phyloP scores from a whole-genome alignment of 768 basidiomycete species.

The Crassisporium funariophilum region DNA sequence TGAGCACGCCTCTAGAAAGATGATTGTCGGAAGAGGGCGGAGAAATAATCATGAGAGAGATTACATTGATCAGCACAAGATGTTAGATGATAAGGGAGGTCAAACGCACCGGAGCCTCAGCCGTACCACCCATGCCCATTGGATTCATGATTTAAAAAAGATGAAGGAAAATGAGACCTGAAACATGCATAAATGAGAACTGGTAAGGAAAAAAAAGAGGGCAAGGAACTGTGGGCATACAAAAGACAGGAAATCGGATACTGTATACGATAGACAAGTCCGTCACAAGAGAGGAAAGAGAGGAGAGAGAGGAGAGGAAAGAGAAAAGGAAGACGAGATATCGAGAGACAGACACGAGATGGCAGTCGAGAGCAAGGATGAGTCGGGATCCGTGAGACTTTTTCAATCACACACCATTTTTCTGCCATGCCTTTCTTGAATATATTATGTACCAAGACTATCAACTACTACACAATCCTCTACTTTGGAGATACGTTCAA shows the following conservation, averaged over 20 bases:
- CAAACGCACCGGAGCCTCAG: slow-evolving; percentile 75
- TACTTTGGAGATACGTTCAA: slow-evolving; percentile 85
- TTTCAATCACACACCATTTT: slow-evolving; percentile 31
- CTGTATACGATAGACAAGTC: slow-evolving; percentile 56
- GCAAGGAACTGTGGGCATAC: slow-evolving; percentile 34
- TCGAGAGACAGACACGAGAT: slow-evolving; percentile 48
- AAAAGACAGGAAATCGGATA: slow-evolving; percentile 56
- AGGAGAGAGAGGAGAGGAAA: slow-evolving; percentile 44
- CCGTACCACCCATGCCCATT: slow-evolving; percentile 68
- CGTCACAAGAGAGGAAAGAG: slow-evolving; percentile 57
- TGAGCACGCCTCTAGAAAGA: slow-evolving; percentile 83
- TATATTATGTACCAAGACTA: slow-evolving; percentile 11
- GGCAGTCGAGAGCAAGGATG: slow-evolving; percentile 47
- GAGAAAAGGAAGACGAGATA: slow-evolving; percentile 45
- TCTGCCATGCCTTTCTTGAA: slow-evolving; percentile 9
- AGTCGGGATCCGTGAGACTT: slow-evolving; percentile 42
- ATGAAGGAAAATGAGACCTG: slow-evolving; percentile 56
- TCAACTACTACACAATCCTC: slow-evolving; percentile 51
- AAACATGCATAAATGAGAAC: slow-evolving; percentile 21
- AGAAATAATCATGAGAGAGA: slow-evolving; percentile 22
- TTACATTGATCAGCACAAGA: slow-evolving; percentile 33
- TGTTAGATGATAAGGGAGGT: slow-evolving; percentile 18
- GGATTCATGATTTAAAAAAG: slow-evolving; percentile 71
- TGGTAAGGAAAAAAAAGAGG: slow-evolving; percentile 21
- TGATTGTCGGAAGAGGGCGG: slow-evolving; percentile 20